Evolutionary conservation across 2,329 filamentous ascomycete species (phyloP).

Genomic region (Nemania serpens): DNA sequence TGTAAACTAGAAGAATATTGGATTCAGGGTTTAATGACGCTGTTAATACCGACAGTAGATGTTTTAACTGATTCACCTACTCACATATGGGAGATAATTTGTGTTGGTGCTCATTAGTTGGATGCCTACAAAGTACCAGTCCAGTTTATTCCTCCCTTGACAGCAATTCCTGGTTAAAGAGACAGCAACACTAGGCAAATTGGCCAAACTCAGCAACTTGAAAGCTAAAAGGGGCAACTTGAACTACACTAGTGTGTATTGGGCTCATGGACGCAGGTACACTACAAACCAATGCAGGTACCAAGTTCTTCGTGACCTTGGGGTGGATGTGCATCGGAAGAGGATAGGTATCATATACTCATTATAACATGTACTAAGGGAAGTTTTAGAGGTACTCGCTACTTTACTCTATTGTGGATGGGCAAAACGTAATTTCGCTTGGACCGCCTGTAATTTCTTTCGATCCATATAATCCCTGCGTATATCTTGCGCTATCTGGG

Average conservation of each 20-base stretch:
- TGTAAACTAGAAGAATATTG: too few relatives aligned
- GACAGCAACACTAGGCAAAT: too few relatives aligned
- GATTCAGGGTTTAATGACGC: too few relatives aligned
- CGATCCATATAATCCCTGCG: constrained; percentile 27
- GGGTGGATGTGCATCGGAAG: not conserved
- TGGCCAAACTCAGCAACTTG: too few relatives aligned
- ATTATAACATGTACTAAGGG: not conserved
- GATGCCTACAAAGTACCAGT: too few relatives aligned
- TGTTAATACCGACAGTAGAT: too few relatives aligned
- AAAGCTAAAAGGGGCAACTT: constrained; percentile 12
- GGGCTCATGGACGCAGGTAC: constrained; percentile 18
- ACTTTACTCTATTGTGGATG: not conserved
- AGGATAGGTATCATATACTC: not conserved
- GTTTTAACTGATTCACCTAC: too few relatives aligned
- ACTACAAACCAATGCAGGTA: constrained; percentile 25
- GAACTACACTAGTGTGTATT: not conserved
- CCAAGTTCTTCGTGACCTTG: not conserved
- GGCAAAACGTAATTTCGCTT: constrained; percentile 38
- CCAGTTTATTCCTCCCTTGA: too few relatives aligned
- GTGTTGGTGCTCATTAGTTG: too few relatives aligned
- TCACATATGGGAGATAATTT: too few relatives aligned
- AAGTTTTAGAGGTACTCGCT: not conserved
- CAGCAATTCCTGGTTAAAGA: too few relatives aligned
- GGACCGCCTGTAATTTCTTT: constrained; percentile 36
- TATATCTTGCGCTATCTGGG: constrained; percentile 5